A percentile compares a stretch with the other conserved stretches of the same genome.
phyloP scores from a whole-genome alignment of 2,329 filamentous ascomycete species.

The Fusarium cyanostomum region DNA sequence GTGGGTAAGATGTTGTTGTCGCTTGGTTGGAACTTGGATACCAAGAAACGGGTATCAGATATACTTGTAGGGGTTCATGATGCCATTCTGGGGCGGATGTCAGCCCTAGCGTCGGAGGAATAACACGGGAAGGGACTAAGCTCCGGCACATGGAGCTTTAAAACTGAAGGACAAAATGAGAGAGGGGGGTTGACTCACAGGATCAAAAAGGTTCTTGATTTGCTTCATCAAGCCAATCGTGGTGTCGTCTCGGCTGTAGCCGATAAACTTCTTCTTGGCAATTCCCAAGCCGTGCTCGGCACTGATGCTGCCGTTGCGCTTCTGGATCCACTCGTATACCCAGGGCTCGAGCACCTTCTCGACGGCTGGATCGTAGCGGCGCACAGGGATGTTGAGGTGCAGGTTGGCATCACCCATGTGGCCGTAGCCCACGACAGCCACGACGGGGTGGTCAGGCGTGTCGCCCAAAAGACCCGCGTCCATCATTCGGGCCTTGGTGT shows the following conservation, averaged over 20 bases:
- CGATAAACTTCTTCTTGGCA: constrained; percentile 95
- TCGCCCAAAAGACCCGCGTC: constrained; percentile 81
- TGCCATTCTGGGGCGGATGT: constrained; percentile 75
- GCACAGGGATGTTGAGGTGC: constrained; percentile 88
- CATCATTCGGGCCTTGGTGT: constrained; percentile 77
- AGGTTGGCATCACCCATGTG: constrained; percentile 98
- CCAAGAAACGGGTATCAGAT: constrained; percentile 58
- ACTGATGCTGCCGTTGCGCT: constrained; percentile 90
- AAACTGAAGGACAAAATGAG: constrained; percentile 13
- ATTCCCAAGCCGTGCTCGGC: constrained; percentile 95
- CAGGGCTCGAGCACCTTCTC: constrained; percentile 91
- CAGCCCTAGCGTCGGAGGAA: constrained; percentile 34
- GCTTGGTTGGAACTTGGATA: constrained; percentile 21
- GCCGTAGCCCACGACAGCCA: constrained; percentile 93
- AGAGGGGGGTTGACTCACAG: constrained; percentile 66
- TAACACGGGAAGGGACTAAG: constrained; percentile 3
- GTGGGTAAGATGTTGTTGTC: constrained; percentile 23
- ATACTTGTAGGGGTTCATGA: constrained; percentile 99
- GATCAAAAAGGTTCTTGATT: constrained; percentile 93
- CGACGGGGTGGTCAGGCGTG: constrained; percentile 78
- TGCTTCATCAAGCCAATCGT: constrained; percentile 94
- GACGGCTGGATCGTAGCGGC: constrained; percentile 85
- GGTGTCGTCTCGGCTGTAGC: constrained; percentile 88
- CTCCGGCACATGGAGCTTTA: background rate
- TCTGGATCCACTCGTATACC: constrained; percentile 96